A percentile compares a stretch with the other conserved stretches of the same genome.
Conservation (phyloP, 192 early-diverging fungal species). For the Oehlia diaphana region DNA sequence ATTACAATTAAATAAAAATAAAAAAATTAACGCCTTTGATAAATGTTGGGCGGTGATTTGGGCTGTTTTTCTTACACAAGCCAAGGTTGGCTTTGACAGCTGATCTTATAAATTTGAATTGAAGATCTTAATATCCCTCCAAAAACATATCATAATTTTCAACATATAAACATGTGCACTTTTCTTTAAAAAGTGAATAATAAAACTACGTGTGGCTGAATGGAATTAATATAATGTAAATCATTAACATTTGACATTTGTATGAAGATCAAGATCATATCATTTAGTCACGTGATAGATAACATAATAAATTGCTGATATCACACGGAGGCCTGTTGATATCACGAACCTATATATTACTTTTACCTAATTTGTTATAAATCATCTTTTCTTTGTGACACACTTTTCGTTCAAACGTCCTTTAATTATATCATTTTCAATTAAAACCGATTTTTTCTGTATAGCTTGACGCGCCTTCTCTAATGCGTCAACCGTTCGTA, state of each 20-base stretch:
- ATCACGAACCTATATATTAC: neutral
- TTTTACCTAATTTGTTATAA: neutral
- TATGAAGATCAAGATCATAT: no score
- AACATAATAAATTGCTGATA: no score
- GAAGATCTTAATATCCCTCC: neutral
- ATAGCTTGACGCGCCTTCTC: constrained; percentile 12
- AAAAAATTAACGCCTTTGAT: neutral
- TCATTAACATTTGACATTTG: no score
- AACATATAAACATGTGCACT: neutral
- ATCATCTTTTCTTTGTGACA: neutral
- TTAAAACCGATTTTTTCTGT: neutral
- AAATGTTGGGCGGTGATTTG: neutral
- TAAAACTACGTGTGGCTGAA: neutral
- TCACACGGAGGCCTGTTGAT: no score
- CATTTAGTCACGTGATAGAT: no score
- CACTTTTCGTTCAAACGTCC: neutral
- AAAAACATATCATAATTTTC: neutral
- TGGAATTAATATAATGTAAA: no score
- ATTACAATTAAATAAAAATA: neutral
- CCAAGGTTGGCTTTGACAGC: neutral
- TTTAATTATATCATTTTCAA: neutral
- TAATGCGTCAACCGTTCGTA: constrained; percentile 49
- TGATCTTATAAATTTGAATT: neutral
- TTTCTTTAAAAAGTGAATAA: neutral
- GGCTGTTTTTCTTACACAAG: neutral